Evolutionary conservation across 2,329 filamentous ascomycete genomes (phyloP).

Genomic region (Beauveria sp.): DNA sequence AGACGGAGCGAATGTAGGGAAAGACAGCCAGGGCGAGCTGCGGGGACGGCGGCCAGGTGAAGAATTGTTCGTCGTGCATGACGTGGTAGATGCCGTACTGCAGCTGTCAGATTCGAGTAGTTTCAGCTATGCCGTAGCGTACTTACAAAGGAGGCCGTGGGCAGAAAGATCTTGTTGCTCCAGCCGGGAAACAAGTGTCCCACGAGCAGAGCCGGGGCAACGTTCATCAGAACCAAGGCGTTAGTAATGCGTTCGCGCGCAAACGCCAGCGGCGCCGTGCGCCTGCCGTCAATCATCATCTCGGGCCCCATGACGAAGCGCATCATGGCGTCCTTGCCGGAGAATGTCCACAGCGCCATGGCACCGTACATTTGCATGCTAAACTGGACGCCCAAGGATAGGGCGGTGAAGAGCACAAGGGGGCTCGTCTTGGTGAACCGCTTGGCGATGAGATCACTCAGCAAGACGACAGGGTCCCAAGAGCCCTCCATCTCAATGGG

Average conservation of each 20-base stretch:
- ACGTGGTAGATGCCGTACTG: conserved; percentile 42
- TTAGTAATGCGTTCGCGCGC: conserved; percentile 25
- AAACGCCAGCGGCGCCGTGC: conserved; percentile 17
- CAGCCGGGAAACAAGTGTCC: conserved; percentile 36
- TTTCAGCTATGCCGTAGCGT: background rate
- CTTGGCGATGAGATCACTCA: conserved; percentile 52
- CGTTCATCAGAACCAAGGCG: conserved; percentile 32
- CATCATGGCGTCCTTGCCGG: conserved; percentile 37
- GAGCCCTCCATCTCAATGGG: conserved; percentile 70
- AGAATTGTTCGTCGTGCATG: conserved; percentile 35
- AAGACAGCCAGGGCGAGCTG: conserved; percentile 42
- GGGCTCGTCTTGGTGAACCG: conserved; percentile 48
- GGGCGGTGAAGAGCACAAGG: conserved; percentile 56
- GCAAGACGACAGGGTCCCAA: conserved; percentile 62
- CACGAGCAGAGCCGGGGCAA: conserved; percentile 39
- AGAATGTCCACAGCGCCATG: conserved; percentile 42
- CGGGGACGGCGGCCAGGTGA: conserved; percentile 47
- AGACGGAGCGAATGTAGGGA: conserved; percentile 37
- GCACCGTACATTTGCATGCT: conserved; percentile 47
- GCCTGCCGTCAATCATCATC: conserved; percentile 22
- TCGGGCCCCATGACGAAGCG: conserved; percentile 32
- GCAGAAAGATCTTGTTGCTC: conserved; percentile 34
- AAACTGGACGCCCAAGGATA: conserved; percentile 40
- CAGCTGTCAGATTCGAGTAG: background rate
- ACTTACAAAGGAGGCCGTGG: conserved; percentile 34